Conservation (phyloP, 2,329 filamentous ascomycete species). For the Xylaria sp. region DNA sequence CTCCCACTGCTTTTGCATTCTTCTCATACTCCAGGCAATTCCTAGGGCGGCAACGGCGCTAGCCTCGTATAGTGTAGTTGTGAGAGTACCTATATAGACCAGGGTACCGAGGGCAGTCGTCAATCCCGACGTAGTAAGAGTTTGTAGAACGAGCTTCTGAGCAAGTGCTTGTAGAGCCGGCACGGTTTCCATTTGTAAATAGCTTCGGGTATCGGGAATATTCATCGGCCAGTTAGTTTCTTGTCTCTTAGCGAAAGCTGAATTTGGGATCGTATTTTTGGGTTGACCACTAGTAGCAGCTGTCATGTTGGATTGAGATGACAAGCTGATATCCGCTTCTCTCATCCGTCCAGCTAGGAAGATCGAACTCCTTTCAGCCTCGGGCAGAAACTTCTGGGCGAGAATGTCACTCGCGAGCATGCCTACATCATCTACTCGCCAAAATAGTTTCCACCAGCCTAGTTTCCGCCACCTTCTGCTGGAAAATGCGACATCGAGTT, state of each 20-base stretch:
- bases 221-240: slow-evolving; percentile 74
- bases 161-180: slow-evolving; percentile 77
- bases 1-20: slow-evolving; percentile 72
- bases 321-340: slow-evolving; percentile 52
- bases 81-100: slow-evolving; percentile 65
- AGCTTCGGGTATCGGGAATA: slow-evolving; percentile 76
- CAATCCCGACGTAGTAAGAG: slow-evolving; percentile 75
- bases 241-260: slow-evolving; percentile 13
- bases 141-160: slow-evolving; percentile 79
- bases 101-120: slow-evolving; percentile 65
- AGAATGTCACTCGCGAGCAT: slow-evolving; percentile 85
- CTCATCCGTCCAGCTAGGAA: slow-evolving; percentile 82
- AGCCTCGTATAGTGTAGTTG: slow-evolving; percentile 67
- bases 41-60: slow-evolving; percentile 71
- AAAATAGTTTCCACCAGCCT: slow-evolving; percentile 94
- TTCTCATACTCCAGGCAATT: slow-evolving; percentile 66
- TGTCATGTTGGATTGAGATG: slow-evolving; percentile 8
- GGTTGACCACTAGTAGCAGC: slow-evolving; percentile 35
- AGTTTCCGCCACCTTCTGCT: slow-evolving; percentile 82
- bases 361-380: slow-evolving; percentile 82
- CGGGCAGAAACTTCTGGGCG: slow-evolving; percentile 77
- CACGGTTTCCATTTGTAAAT: slow-evolving; percentile 72
- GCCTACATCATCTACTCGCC: slow-evolving; percentile 90
- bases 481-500: slow-evolving; percentile 80
- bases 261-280: neutral